These are phyloP conservation scores for Pelargonium nanum DNA, from an alignment of 345 rosid species.

Conservation along the genomic window DNA sequence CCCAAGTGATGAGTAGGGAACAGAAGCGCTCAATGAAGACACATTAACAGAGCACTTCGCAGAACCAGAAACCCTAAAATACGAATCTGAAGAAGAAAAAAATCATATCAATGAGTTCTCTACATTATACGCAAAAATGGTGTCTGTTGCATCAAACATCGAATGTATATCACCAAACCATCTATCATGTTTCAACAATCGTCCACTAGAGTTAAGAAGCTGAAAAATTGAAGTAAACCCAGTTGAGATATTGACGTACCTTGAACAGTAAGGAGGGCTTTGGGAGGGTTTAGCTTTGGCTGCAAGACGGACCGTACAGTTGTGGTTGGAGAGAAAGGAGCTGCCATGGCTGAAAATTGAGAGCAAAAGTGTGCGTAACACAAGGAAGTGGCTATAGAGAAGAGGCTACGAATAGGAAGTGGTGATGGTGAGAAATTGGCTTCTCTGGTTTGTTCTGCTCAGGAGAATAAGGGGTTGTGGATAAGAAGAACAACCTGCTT, in stretches of 20 bases:
- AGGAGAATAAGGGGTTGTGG: no score
- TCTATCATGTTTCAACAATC: not conserved
- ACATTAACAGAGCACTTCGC: conserved; percentile 14
- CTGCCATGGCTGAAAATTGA: conserved; percentile 29
- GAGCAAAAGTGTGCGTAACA: not conserved
- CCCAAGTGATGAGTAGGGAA: conserved; percentile 20
- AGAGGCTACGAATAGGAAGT: no score
- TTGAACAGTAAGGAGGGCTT: conserved; percentile 14
- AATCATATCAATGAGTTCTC: no score
- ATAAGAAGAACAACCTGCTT: no score
- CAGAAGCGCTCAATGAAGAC: conserved; percentile 26
- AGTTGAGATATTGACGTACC: conserved; percentile 1
- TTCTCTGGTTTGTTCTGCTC: no score
- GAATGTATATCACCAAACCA: not conserved
- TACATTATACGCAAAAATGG: no score
- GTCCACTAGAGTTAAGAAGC: not conserved
- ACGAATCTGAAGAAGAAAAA: conserved; percentile 26
- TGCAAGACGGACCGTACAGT: conserved; percentile 25
- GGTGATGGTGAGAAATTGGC: not conserved
- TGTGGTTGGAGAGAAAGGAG: conserved; percentile 33
- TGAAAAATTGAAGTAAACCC: not conserved
- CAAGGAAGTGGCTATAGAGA: not conserved
- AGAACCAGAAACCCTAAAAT: conserved; percentile 14
- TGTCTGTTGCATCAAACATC: not conserved
- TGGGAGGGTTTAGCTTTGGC: conserved; percentile 27